Evolutionary conservation across 2,329 filamentous ascomycete species (phyloP), one percentile per base, ranked within the genome.

Genomic region (Dothiorella sarmentorum): DNA sequence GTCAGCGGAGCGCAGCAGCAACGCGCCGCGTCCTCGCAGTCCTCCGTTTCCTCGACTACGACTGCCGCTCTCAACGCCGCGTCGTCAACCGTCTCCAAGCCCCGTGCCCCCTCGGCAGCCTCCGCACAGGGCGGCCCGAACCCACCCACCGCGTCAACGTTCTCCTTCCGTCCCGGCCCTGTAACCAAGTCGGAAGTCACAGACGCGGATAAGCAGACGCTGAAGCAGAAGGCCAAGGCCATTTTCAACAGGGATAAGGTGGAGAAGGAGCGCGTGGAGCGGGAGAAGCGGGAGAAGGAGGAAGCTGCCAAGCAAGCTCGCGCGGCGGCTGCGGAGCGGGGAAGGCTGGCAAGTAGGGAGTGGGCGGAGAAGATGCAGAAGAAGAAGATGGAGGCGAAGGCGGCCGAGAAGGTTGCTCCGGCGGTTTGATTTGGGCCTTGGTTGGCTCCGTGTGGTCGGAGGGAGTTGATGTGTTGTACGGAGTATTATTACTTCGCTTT

Each of bases 311-410:
- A 74, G 66, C 72, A 70, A 61, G 78, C 78, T 20, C 67, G 78
- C 29, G 73, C 71, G 1, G 75, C 75, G 27, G 78, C 78, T 6
- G 75, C 78, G 0, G 78, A 79, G 66, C 63, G 77, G 4, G 73
- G 77, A 0, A 65, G 78, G 15, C 69, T 71, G 38, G 69, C 73
- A 35, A 76, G 73, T 63, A 63, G 77, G 10, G 77, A 79, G 65
- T 81, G 78, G 78, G 78, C 78, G 4, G 76, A 78, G 68, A 76
- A 74, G 70, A 74, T 77, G 69, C 73, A 68, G 69, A 72, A 71
- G 69, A 73, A 69, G 65, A 63, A 64, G 63, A 61, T 67, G 65
- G 65, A 58, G 55, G 43, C 22, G 29, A 59, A 58, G 60, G 58
- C 24, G 24, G 56, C 22, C 20, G 35, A 18, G 17, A 29, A 40